Evolutionary conservation across 2,329 filamentous ascomycete genomes (phyloP).

Genomic region (Stromatinia cepivora): DNA sequence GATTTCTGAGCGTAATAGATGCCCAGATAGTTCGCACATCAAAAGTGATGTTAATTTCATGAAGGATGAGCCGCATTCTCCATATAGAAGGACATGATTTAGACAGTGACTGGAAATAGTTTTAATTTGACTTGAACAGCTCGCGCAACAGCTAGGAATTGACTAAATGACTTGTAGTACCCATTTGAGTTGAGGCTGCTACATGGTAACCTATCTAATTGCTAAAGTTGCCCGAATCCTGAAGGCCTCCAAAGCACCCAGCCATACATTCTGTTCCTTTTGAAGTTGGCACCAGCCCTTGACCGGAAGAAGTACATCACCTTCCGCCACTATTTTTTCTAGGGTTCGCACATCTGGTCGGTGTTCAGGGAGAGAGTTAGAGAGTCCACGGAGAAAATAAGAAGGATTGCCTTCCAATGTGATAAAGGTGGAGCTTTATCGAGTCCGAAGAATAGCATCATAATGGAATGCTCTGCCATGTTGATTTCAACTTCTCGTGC

Average conservation of each 20-base stretch:
- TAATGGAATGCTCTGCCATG: fast-evolving
- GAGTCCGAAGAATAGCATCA: not conserved
- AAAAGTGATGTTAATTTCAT: not conserved
- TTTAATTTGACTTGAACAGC: not conserved
- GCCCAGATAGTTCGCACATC: not conserved
- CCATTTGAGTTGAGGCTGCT: not conserved
- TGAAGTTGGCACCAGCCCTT: not conserved
- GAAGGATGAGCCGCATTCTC: fast-evolving
- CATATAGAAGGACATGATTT: not conserved
- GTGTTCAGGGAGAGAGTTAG: not conserved
- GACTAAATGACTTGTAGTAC: fast-evolving
- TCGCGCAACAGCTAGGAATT: not conserved
- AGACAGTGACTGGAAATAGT: not conserved
- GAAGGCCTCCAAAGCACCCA: no score
- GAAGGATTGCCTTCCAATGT: no score
- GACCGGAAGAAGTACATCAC: not conserved
- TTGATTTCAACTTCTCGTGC: not conserved
- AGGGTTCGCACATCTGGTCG: fast-evolving
- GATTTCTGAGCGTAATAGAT: not conserved
- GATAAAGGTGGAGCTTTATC: no score
- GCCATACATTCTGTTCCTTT: not conserved
- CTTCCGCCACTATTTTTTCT: not conserved
- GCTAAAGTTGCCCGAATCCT: not conserved
- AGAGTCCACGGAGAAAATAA: not conserved
- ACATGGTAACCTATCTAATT: not conserved